Conservation (phyloP, 306 rosid genomes). For the Acacia melanoxylon region DNA sequence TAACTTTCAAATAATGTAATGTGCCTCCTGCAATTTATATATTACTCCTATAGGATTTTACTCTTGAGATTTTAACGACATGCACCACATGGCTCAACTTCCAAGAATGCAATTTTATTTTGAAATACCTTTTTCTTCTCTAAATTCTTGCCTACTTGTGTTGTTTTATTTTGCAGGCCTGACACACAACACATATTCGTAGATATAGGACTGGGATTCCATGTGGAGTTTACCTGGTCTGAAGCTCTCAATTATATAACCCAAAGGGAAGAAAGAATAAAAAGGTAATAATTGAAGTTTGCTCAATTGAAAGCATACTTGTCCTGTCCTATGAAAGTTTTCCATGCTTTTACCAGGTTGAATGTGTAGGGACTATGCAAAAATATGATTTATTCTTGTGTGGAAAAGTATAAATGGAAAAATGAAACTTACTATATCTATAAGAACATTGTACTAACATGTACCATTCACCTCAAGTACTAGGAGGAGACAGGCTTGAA, state of each 20-base stretch:
- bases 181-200: slow-evolving; percentile 72
- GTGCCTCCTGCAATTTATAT: not conserved
- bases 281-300: slow-evolving; percentile 48
- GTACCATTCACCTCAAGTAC: not conserved
- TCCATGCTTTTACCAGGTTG: not conserved
- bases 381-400: slow-evolving; percentile 4
- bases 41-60: not conserved
- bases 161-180: slow-evolving; percentile 54
- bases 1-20: slow-evolving; percentile 1
- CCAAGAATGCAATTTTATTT: slow-evolving; percentile 2
- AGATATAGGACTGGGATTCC: slow-evolving; percentile 93
- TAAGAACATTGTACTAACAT: not conserved
- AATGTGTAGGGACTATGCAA: not conserved
- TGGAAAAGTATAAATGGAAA: slow-evolving; percentile 11
- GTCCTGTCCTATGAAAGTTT: slow-evolving; percentile 1
- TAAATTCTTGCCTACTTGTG: slow-evolving; percentile 6
- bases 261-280: slow-evolving; percentile 72
- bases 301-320: not conserved
- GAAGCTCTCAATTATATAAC: slow-evolving; percentile 77
- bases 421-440: slow-evolving; percentile 18
- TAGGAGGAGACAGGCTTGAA: not conserved
- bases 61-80: not conserved
- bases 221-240: slow-evolving; percentile 92
- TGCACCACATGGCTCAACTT: slow-evolving; percentile 2
- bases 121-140: not conserved